phyloP scores from a whole-genome alignment of 202 grass and related monocot genomes.

The Schoenoplectus tabernaemontani region DNA sequence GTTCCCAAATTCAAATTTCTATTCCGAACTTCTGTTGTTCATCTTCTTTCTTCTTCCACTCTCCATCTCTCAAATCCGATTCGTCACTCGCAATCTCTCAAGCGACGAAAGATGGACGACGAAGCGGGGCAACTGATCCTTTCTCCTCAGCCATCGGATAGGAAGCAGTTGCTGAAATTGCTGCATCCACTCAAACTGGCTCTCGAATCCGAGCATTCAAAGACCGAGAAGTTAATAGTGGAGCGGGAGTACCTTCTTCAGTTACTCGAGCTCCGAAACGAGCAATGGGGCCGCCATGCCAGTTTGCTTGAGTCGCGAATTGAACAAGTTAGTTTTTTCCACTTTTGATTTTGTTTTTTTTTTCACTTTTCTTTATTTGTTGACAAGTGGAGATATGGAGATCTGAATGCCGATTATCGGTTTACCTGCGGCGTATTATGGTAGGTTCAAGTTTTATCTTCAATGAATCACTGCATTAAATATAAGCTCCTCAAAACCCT shows the following conservation, averaged over 20 bases:
- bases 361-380: neutral
- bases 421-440: neutral
- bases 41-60: neutral
- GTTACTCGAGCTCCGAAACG: constrained; percentile 29
- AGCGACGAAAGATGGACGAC: neutral
- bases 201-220: constrained; percentile 34
- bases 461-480: neutral
- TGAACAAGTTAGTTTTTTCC: constrained; percentile 19
- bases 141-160: neutral
- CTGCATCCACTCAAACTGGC: neutral
- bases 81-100: neutral
- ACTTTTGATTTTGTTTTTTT: neutral
- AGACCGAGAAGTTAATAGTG: constrained; percentile 24
- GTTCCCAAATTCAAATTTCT: constrained; percentile 2
- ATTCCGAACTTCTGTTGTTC: neutral
- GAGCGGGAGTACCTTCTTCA: constrained; percentile 31
- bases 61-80: neutral
- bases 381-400: neutral
- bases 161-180: neutral
- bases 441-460: neutral
- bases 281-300: constrained; percentile 25
- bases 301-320: constrained; percentile 22
- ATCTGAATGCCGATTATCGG: neutral
- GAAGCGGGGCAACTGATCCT: neutral
- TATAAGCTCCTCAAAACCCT: neutral